These are phyloP conservation scores for Trichoderma asperelloides DNA, from an alignment of 495 filamentous ascomycete species.

Conservation along the genomic window DNA sequence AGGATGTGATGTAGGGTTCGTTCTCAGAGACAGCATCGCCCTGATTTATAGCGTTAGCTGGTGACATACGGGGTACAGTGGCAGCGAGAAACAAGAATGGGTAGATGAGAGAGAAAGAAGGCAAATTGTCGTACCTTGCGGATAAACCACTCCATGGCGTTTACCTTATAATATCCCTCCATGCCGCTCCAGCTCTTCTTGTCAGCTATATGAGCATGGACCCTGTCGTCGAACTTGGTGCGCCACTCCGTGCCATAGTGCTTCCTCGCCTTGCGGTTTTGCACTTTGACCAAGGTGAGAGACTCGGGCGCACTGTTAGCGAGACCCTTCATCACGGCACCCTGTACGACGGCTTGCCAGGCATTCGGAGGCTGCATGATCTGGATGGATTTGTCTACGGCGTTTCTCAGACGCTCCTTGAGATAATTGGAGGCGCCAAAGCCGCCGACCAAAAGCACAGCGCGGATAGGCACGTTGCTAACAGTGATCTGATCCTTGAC, in stretches of 20 bases:
- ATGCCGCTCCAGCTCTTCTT: constrained; percentile 17
- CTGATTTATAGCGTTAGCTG: neutral
- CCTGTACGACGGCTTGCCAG: constrained; percentile 42
- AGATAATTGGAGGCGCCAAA: constrained; percentile 63
- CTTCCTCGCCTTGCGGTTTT: constrained; percentile 39
- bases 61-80: neutral
- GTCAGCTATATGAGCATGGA: constrained; percentile 21
- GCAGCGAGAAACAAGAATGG: neutral
- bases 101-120: neutral
- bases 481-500: constrained; percentile 48
- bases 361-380: constrained; percentile 55
- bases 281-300: constrained; percentile 30
- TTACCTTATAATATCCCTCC: constrained; percentile 19
- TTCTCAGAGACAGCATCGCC: constrained; percentile 26
- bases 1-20: constrained; percentile 18
- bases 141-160: constrained; percentile 27
- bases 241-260: constrained; percentile 36
- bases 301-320: constrained; percentile 25
- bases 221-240: constrained; percentile 24
- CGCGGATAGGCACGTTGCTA: constrained; percentile 34
- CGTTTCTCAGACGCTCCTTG: constrained; percentile 41
- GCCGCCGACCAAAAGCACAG: constrained; percentile 63
- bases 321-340: constrained; percentile 37
- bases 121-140: constrained; percentile 7
- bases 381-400: constrained; percentile 27